Evolutionary conservation across 2,329 filamentous ascomycete species (phyloP).

Genomic region (Furcasterigmium sp.): DNA sequence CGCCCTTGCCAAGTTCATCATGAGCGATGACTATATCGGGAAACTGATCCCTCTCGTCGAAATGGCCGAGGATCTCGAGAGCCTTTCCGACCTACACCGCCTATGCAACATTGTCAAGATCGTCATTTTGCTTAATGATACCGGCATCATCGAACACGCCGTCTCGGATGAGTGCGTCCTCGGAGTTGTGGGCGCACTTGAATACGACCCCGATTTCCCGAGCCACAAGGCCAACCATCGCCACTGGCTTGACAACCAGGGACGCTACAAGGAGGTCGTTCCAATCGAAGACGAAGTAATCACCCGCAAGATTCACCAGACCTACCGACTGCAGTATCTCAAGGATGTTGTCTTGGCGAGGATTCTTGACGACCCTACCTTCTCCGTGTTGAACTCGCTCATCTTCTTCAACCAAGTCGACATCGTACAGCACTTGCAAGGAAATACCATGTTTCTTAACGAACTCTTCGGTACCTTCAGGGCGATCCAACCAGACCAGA

Average conservation of each 20-base stretch:
- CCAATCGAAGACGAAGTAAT: slow-evolving; percentile 79
- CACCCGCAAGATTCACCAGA: slow-evolving; percentile 89
- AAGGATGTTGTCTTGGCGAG: slow-evolving; percentile 97
- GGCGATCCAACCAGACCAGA: slow-evolving; percentile 55
- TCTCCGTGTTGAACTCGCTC: slow-evolving; percentile 92
- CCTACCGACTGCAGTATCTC: slow-evolving; percentile 90
- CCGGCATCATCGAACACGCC: slow-evolving; percentile 86
- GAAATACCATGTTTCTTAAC: slow-evolving; percentile 69
- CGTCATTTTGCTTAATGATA: slow-evolving; percentile 91
- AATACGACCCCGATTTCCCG: slow-evolving; percentile 97
- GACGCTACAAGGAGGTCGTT: slow-evolving; percentile 94
- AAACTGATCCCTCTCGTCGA: slow-evolving; percentile 83
- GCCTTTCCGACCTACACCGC: slow-evolving; percentile 77
- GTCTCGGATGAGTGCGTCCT: slow-evolving; percentile 86
- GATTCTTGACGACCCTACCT: slow-evolving; percentile 95
- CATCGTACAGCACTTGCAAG: slow-evolving; percentile 91
- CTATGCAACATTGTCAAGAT: slow-evolving; percentile 98
- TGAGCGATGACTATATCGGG: slow-evolving; percentile 78
- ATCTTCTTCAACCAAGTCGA: slow-evolving; percentile 99
- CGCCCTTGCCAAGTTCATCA: slow-evolving; percentile 79
- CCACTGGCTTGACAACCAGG: slow-evolving; percentile 83
- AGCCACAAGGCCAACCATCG: slow-evolving; percentile 96
- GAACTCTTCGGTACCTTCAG: slow-evolving; percentile 86
- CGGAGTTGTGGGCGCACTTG: slow-evolving; percentile 89
- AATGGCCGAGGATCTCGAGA: slow-evolving; percentile 88